These are phyloP conservation scores for Phylloporus sp. DNA, from an alignment of 768 basidiomycete genomes.

Conservation along the genomic window DNA sequence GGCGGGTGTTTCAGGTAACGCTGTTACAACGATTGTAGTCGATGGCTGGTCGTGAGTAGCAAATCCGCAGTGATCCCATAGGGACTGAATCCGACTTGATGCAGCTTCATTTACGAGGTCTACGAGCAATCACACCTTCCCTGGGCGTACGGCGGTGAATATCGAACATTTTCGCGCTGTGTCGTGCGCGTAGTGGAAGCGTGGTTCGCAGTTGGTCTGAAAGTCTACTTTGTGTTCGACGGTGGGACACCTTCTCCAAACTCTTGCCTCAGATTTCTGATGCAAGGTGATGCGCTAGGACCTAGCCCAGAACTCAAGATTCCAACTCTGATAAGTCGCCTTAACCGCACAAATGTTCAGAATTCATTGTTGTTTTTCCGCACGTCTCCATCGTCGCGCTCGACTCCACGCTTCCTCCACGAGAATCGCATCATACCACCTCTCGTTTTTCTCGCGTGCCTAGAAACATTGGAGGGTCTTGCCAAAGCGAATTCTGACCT, in stretches of 20 bases:
- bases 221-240: conserved; percentile 77
- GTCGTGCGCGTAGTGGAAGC: conserved; percentile 52
- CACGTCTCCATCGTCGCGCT: conserved; percentile 63
- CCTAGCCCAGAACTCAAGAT: conserved; percentile 71
- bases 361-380: conserved; percentile 75
- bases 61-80: not conserved
- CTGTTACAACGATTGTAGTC: conserved; percentile 54
- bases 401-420: conserved; percentile 61
- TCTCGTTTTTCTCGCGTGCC: conserved; percentile 52
- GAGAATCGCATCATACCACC: conserved; percentile 78
- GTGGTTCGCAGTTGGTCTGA: conserved; percentile 66
- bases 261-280: conserved; percentile 8
- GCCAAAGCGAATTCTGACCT: conserved; percentile 35
- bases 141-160: conserved; percentile 89
- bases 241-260: conserved; percentile 43
- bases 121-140: conserved; percentile 58
- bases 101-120: conserved; percentile 73
- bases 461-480: conserved; percentile 49
- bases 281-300: conserved; percentile 39
- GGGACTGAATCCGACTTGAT: conserved; percentile 2
- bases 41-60: conserved; percentile 84
- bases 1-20: conserved; percentile 1
- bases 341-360: conserved; percentile 54
- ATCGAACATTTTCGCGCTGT: conserved; percentile 48
- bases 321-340: conserved; percentile 57